phyloP scores from a whole-genome alignment of 257 asterid species.

The Solanum gracilifrons region DNA sequence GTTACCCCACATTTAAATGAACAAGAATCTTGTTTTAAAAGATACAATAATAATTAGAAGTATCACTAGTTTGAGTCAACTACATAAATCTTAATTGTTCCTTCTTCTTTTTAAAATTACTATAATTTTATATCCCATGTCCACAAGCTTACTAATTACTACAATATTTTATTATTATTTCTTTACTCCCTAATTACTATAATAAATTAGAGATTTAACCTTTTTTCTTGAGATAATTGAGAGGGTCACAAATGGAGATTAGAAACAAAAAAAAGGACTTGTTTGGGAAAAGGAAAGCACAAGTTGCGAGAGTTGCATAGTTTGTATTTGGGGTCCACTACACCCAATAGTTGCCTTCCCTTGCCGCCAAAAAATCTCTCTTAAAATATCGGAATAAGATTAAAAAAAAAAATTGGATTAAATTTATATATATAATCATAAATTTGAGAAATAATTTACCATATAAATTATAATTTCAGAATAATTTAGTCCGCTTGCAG shows the following conservation, averaged over 20 bases:
- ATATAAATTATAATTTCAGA: no score
- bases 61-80: neutral
- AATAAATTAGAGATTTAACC: neutral
- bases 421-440: no score
- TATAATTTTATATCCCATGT: neutral
- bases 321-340: slow-evolving; percentile 33
- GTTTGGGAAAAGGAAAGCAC: slow-evolving; percentile 26
- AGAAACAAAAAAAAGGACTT: neutral
- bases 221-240: neutral
- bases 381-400: neutral
- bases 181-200: neutral
- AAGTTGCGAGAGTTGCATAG: slow-evolving; percentile 14
- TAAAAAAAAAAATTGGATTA: no score
- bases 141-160: neutral
- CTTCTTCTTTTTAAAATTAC: neutral
- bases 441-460: no score
- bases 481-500: no score
- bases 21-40: neutral
- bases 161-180: neutral
- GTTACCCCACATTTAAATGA: neutral
- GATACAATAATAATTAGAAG: neutral
- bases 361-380: slow-evolving; percentile 14
- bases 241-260: neutral
- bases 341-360: slow-evolving; percentile 1
- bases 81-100: neutral